These are phyloP conservation scores for Aspergillus wentii DNA, from an alignment of 495 filamentous ascomycete genomes.

Conservation along the genomic window DNA sequence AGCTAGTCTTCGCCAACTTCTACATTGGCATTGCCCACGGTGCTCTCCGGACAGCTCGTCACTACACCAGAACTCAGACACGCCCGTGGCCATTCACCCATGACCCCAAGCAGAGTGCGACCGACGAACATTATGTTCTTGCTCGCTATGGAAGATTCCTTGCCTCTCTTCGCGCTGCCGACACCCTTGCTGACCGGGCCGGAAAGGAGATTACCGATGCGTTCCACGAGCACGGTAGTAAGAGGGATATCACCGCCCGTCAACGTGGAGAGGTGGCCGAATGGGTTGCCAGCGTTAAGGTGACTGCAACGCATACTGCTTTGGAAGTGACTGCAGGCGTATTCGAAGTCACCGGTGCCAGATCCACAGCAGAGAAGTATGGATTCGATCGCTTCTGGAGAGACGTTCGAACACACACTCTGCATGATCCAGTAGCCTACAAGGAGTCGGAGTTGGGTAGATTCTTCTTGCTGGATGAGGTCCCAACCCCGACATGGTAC, in stretches of 20 bases:
- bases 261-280: conserved; percentile 43
- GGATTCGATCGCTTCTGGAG: conserved; percentile 48
- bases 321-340: conserved; percentile 42
- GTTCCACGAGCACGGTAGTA: conserved; percentile 22
- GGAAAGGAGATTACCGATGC: conserved; percentile 28
- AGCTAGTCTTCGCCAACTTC: conserved; percentile 50
- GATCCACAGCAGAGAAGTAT: conserved; percentile 37
- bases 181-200: conserved; percentile 39
- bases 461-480: conserved; percentile 36
- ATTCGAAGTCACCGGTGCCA: conserved; percentile 44
- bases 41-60: conserved; percentile 28
- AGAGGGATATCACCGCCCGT: conserved; percentile 23
- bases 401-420: conserved; percentile 42
- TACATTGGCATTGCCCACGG: conserved; percentile 47
- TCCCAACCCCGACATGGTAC: conserved; percentile 26
- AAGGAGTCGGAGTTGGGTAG: conserved; percentile 46
- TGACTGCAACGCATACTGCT: conserved; percentile 44
- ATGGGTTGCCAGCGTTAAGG: conserved; percentile 43
- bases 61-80: conserved; percentile 38
- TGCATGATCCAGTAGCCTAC: conserved; percentile 49
- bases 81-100: conserved; percentile 46
- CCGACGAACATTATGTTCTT: conserved; percentile 47
- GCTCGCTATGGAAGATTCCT: conserved; percentile 44
- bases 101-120: conserved; percentile 34
- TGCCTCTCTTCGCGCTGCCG: conserved; percentile 42